Evolutionary conservation across 163 green algal genomes (phyloP).

Genomic region (Volvox carteri): DNA sequence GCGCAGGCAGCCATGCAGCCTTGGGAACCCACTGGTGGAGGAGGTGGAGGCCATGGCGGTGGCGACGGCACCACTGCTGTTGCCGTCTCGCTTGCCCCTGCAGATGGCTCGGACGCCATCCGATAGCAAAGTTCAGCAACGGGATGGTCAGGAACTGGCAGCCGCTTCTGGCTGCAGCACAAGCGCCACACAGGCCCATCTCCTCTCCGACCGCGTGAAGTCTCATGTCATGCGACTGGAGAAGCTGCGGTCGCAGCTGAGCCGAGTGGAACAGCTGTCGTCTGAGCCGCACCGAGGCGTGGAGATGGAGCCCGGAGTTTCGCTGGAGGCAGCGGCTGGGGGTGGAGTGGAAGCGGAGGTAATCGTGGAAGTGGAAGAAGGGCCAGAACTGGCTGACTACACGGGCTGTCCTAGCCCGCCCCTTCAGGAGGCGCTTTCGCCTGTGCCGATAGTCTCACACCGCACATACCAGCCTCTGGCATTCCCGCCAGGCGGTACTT

Average conservation of each 20-base stretch:
- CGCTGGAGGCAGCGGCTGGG: neutral
- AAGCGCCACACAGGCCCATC: neutral
- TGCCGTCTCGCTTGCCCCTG: neutral
- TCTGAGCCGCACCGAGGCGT: too few species aligned
- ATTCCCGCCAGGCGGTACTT: neutral
- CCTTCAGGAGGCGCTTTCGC: neutral
- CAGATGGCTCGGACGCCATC: conserved; percentile 2
- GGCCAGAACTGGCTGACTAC: neutral
- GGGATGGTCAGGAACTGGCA: too few species aligned
- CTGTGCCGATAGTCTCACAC: neutral
- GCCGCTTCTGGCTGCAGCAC: too few species aligned
- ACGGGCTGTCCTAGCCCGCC: neutral
- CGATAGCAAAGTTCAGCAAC: too few species aligned
- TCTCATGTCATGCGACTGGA: neutral
- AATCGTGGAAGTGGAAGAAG: neutral
- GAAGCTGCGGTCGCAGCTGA: neutral
- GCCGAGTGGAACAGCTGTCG: too few species aligned
- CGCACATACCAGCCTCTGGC: neutral
- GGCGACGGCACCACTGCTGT: neutral
- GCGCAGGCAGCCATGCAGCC: neutral
- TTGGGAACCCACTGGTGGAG: too few species aligned
- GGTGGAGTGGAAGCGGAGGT: neutral
- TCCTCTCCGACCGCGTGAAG: neutral
- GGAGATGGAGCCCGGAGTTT: too few species aligned
- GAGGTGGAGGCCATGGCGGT: neutral